Conservation (phyloP, 108 stramenopile genomes). For the Cafeteria roenbergensis region DNA sequence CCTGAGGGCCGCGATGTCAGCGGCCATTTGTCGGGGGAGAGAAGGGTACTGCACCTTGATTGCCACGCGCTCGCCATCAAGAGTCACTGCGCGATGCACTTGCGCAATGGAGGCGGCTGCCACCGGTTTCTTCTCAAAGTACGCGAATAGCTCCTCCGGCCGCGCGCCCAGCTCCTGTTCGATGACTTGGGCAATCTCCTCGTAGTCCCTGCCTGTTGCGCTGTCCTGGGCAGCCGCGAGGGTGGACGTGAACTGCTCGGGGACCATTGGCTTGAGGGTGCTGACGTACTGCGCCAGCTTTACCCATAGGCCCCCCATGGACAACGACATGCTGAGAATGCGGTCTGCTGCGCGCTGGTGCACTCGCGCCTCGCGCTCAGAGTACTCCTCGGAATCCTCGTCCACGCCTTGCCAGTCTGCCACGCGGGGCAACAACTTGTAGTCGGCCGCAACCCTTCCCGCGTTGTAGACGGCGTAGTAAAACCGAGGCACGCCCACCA, state of each 20-base stretch:
- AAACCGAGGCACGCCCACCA: too few relatives aligned
- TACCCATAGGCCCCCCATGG: slow-evolving; percentile 20
- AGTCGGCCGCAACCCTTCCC: too few relatives aligned
- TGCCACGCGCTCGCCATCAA: slow-evolving; percentile 18
- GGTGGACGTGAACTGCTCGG: slow-evolving; percentile 18
- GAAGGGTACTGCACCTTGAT: slow-evolving; percentile 33
- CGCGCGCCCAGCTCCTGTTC: neutral
- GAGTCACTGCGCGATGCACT: slow-evolving; percentile 18
- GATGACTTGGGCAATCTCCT: neutral
- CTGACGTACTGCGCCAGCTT: slow-evolving; percentile 18
- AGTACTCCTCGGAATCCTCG: too few relatives aligned
- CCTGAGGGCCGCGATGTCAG: slow-evolving; percentile 18
- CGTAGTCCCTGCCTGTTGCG: neutral
- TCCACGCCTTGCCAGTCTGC: too few relatives aligned
- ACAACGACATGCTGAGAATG: too few relatives aligned
- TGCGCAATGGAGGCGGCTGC: slow-evolving; percentile 32
- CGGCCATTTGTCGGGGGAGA: slow-evolving; percentile 11
- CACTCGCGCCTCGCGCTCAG: too few relatives aligned
- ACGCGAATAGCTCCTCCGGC: slow-evolving; percentile 8
- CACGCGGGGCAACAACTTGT: too few relatives aligned
- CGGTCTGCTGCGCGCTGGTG: too few relatives aligned
- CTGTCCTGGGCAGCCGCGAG: slow-evolving; percentile 14
- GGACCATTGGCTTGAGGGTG: slow-evolving; percentile 17
- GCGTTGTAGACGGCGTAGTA: too few relatives aligned
- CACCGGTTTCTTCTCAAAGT: slow-evolving; percentile 23